Evolutionary conservation across 768 basidiomycete genomes (phyloP), one percentile per base, ranked within the genome.

Genomic region (Tulasnella sp.): DNA sequence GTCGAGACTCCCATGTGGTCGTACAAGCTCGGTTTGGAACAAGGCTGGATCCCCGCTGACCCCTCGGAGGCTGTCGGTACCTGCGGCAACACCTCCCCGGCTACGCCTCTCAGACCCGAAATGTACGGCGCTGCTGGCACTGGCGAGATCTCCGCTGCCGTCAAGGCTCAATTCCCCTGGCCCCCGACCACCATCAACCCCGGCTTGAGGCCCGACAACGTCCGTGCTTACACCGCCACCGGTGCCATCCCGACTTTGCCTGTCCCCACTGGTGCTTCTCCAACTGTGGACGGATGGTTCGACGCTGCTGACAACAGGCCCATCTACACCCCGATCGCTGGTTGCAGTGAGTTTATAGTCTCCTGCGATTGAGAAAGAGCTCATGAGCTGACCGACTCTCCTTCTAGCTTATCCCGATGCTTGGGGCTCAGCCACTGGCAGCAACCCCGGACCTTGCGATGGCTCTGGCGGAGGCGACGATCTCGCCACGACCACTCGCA

Each of bases 11-110:
- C 96, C 3, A 90, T 93, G 72, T 99, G 97, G 97, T 95, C 95
- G 34, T 99, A 99, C 87, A 89, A 92, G 84, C 93, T 98, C 69
- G 98, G 97, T 46, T 89, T 97, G 74, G 87, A 95, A 83, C 87
- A 98, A 50, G 96, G 96, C 12, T 99, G 96, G 95, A 93, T 99
- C 88, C 97, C 98, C 9, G 88, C 83, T 4, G 95, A 99, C 87
- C 98, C 97, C 60, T 90, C 97, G 81, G 85, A 86, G 0, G 92
- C 95, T 5, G 86, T 87, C 42, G 97, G 97, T 28, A 86, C 85
- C 64, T 99, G 97, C 86, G 83, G 84, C 44, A 80, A 31, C 31
- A 73, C 18, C 16, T 46, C 41, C 11, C 81, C 81, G 22, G 83
- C 46, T 74, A 86, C 75, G 90, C 90, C 54, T 69, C 90, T 78